Base-by-base conservation (phyloP, 129 eudicot species). In the Mikania micrantha region DNA sequence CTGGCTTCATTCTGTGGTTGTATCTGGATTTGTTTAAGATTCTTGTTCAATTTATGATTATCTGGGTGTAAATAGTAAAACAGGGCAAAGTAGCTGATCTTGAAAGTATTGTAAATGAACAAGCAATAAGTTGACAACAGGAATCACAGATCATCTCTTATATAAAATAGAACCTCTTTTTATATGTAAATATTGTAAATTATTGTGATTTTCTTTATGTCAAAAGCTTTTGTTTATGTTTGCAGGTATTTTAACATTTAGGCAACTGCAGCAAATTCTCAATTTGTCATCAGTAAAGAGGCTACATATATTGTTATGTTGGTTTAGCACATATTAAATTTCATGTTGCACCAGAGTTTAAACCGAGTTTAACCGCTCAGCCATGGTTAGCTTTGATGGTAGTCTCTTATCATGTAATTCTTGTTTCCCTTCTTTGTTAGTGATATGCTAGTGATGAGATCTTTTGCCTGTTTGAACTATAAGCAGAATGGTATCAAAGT, bases 221-320 rank as follows among this genome's bases (percentile, higher is more conserved):
- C 31, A 12, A 49, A 1, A 17, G 17, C 17, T 17, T 61, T 38
- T 20, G 15, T 38, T 28, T 19, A 11, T 34, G 20, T 38, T 39
- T 66, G 71, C 57, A 66, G 58, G 28, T 45, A n/a, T 41, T 66
- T 66, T 44, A 44, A 4, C 5, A 45, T 66, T 25, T 5, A 13
- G 24, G 53, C 49, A 64, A 36, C 53, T 11, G 5, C 32, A 64
- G 21, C 69, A 28, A 27, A 10, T 6, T 66, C 71, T 27, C 28
- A 44, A 45, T 28, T 20, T 42, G 15, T 28, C 40, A 42, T 65
- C n/a, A 47, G 71, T 19, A 27, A 44, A 44, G 41, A 12, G 36
- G 36, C 5, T 42, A 15, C 9, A 42, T 11, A 6, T 9, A 9
- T 40, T 24, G 17, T 44, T 44, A 44, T 27, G 59, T 64, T 41